Base-by-base conservation (phyloP, 208 protist genomes). In the Crithidia bombi region DNA sequence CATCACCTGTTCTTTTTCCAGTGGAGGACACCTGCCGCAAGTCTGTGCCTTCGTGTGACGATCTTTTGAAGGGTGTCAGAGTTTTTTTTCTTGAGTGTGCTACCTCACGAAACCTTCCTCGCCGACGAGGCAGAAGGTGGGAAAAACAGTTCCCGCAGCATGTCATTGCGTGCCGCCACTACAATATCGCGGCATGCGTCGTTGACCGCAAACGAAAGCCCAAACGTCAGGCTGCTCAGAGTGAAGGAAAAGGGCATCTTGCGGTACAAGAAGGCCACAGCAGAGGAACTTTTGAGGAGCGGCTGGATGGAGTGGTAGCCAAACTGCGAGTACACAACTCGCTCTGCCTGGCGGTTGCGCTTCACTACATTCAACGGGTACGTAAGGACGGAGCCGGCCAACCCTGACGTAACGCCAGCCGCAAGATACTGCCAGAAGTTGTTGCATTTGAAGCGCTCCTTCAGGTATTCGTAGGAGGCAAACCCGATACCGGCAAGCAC, bases 401-500 rank as follows among this genome's bases (percentile, higher is more conserved):
- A 17, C 11, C 93, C 94, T 3, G 92, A 86, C 15, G 84, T 28
- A 47, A 84, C 85, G 32, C 95, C 95, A 6, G 80, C 87, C 7
- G 81, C 54, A 33, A 94, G 65, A 36, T 91, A 86, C 56, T 86
- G 79, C 36, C 50, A 68, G 58, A 93, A 92, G 6, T 74, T 91
- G 44, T 90, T 72, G 61, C 86, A 90, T 6, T 85, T 51, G 39
- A 85, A 86, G 4, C 49, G 61, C 35, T 90, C 75, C 74, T 95
- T 97, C 26, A 97, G 72, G 44, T 85, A 84, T 46, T 97, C 94
- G 75, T 96, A 97, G 11, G 81, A 87, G 23, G 93, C 85, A 65
- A 98, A 98, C 5, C 86, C 90, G 50, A 96, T 83, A 39, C 94
- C 96, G 23, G 89, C 92, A 30, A 98, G 83, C 17, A 88, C 78